Conservation (phyloP, 2,329 filamentous ascomycete genomes). For the Hypomyces perniciosus region DNA sequence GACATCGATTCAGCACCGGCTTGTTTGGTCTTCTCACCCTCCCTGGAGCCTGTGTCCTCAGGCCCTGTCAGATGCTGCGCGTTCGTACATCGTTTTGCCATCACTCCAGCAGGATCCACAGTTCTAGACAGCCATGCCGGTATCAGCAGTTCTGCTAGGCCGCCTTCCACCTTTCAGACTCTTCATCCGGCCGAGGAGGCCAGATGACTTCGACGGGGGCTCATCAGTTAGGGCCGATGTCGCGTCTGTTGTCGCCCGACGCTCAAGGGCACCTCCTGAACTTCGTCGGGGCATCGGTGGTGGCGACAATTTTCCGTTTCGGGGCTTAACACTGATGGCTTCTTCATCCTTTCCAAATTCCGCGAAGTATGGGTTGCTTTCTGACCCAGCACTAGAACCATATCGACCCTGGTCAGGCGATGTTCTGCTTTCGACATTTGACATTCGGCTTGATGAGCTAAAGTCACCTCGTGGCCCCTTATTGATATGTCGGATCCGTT, state of each 20-base stretch:
- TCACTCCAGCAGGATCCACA: not conserved
- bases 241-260: slow-evolving; percentile 58
- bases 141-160: slow-evolving; percentile 25
- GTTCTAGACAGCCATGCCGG: slow-evolving; percentile 15
- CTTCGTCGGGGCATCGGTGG: slow-evolving; percentile 38
- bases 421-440: slow-evolving; percentile 21
- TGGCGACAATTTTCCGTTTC: slow-evolving; percentile 35
- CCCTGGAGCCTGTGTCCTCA: too few species aligned
- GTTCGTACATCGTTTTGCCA: not conserved
- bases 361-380: slow-evolving; percentile 72
- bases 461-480: slow-evolving; percentile 57
- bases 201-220: slow-evolving; percentile 43
- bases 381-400: slow-evolving; percentile 27
- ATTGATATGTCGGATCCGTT: slow-evolving; percentile 82
- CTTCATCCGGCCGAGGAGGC: slow-evolving; percentile 74
- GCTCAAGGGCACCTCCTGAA: slow-evolving; percentile 48
- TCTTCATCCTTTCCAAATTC: slow-evolving; percentile 62
- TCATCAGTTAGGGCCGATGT: slow-evolving; percentile 34
- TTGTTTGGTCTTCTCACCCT: too few species aligned
- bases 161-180: slow-evolving; percentile 66
- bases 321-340: slow-evolving; percentile 39
- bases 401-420: slow-evolving; percentile 31
- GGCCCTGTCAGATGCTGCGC: not conserved
- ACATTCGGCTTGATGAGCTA: slow-evolving; percentile 30
- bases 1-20: too few species aligned